A percentile compares a stretch with the other conserved stretches of the same genome.
Conservation (phyloP, 352 stramenopile genomes). For the Lagenidium sp. region DNA sequence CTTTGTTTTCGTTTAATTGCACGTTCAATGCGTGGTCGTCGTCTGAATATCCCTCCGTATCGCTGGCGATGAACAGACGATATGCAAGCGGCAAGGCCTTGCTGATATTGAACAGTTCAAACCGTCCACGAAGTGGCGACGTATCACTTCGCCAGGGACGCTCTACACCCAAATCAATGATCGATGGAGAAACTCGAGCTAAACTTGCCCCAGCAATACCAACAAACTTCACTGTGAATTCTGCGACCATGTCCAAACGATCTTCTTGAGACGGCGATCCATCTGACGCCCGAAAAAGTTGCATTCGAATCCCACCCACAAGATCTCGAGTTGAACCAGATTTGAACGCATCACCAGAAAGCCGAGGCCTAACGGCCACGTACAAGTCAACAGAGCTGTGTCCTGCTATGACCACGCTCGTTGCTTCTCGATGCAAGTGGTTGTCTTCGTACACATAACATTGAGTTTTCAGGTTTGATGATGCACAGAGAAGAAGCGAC, state of each 20-base stretch:
- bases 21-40: constrained; percentile 64
- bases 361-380: constrained; percentile 66
- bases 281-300: constrained; percentile 43
- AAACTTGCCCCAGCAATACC: constrained; percentile 75
- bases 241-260: constrained; percentile 55
- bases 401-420: constrained; percentile 57
- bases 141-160: too few species aligned
- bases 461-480: constrained; percentile 84
- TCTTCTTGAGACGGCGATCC: constrained; percentile 28
- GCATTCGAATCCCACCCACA: constrained; percentile 81
- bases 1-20: constrained; percentile 59
- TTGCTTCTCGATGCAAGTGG: constrained; percentile 59
- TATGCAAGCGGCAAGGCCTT: constrained; percentile 71
- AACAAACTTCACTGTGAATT: constrained; percentile 88
- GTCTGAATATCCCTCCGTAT: constrained; percentile 66
- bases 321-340: constrained; percentile 69
- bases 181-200: constrained; percentile 43
- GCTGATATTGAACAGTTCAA: constrained; percentile 78
- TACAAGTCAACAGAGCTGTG: constrained; percentile 66
- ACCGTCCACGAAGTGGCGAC: constrained; percentile 57
- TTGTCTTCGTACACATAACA: constrained; percentile 84
- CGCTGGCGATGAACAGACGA: constrained; percentile 55
- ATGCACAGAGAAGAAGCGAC: constrained; percentile 63
- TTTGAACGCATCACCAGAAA: constrained; percentile 75
- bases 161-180: constrained; percentile 78